Evolutionary conservation across 2,329 filamentous ascomycete species (phyloP), one percentile per base, ranked within the genome.

Genomic region (Ophiognomonia clavigignenti-juglandacearum): DNA sequence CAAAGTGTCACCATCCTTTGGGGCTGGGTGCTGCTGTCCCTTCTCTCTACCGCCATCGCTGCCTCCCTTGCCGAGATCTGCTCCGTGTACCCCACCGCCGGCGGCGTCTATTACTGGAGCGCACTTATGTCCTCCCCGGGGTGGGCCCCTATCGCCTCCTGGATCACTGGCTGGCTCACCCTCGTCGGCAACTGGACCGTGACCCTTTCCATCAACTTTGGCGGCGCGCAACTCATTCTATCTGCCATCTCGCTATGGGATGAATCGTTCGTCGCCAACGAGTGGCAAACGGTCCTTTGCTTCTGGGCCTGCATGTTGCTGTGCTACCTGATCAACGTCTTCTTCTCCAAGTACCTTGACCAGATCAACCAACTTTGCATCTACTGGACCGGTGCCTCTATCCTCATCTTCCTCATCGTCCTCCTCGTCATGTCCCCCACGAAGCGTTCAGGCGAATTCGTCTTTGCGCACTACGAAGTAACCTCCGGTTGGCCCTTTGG

Each of bases 141-240:
- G 59, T 87, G 78, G 69, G 81, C 83, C 4, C 82, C 82, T 3
- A 72, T 86, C 44, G 79, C 83, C 39, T 80, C 75, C 9, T 88
- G 83, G 71, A 78, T 86, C 23, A 84, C 83, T 5, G 84, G 84
- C 13, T 88, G 85, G 83, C 61, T 86, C 45, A 86, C 82, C 0
- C 69, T 88, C 0, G 82, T 88, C 2, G 85, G 85, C 0, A 88
- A 88, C 61, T 88, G 83, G 83, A 87, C 83, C 22, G 70, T 74
- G 16, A 72, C 71, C 0, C 64, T 80, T 16, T 77, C 72, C 32
- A 87, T 88, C 64, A 86, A 85, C 60, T 88, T 88, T 59, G 78
- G 75, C 0, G 83, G 83, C 2, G 84, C 75, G 0, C 81, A 86
- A 59, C 61, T 85, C 20, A 80, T 85, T 47, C 69, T 87, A 18